Conservation (phyloP, 192 early-diverging fungal genomes). For the Linnemannia schmuckeri region DNA sequence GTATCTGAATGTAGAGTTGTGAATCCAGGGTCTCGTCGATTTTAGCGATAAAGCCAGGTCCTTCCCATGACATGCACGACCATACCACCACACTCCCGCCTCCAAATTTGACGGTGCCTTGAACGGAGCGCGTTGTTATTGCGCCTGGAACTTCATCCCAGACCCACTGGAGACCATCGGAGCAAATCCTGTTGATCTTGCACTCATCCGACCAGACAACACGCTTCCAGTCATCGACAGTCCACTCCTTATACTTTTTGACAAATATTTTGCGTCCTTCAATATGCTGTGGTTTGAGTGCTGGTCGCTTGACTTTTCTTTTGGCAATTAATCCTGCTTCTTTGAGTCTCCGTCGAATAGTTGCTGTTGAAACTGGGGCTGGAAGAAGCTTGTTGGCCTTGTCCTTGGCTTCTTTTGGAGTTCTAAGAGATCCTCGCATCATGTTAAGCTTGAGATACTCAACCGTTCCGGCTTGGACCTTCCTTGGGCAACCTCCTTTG, state of each 20-base stretch:
- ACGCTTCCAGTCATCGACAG: conserved; percentile 10
- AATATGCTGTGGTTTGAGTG: not conserved
- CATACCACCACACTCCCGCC: conserved; percentile 13
- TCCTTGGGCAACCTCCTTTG: conserved; percentile 27
- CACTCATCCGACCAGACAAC: conserved; percentile 23
- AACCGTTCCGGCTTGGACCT: conserved; percentile 6
- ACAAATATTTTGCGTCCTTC: conserved; percentile 2
- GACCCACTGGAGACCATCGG: conserved; percentile 17
- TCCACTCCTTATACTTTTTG: conserved; percentile 29
- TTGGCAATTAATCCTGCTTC: conserved; percentile 35
- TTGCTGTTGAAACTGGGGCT: conserved; percentile 5
- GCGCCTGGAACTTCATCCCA: conserved; percentile 18
- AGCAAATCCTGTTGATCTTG: conserved; percentile 38
- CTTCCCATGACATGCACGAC: conserved; percentile 29
- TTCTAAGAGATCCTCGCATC: not conserved
- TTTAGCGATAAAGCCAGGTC: conserved; percentile 19
- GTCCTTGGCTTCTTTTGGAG: not conserved
- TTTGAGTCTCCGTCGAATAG: conserved; percentile 9
- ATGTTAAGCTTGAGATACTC: conserved; percentile 17
- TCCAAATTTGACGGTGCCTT: conserved; percentile 39
- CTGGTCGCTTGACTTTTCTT: conserved; percentile 7
- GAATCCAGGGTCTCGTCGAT: conserved; percentile 31
- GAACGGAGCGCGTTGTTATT: not conserved
- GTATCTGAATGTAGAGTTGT: conserved; percentile 24
- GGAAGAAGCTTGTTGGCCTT: not conserved